Evolutionary conservation across 768 basidiomycete species (phyloP).

Genomic region (Phlebiopsis flavidoalba): DNA sequence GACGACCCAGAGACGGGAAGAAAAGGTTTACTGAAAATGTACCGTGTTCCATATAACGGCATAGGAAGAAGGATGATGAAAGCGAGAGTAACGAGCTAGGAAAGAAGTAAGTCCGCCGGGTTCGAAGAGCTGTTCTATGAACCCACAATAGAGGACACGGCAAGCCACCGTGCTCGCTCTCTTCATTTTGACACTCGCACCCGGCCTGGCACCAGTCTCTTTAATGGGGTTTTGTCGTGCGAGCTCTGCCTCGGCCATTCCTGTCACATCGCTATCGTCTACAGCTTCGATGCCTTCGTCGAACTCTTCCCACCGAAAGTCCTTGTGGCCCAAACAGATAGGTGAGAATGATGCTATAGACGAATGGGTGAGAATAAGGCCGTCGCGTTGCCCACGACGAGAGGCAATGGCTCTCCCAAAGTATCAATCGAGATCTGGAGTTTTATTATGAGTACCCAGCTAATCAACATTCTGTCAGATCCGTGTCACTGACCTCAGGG

Average conservation of each 20-base stretch:
- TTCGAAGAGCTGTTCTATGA: neutral
- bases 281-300: conserved; percentile 72
- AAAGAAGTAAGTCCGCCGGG: neutral
- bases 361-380: conserved; percentile 4
- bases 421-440: conserved; percentile 4
- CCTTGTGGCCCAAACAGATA: conserved; percentile 9
- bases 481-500: neutral
- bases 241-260: conserved; percentile 32
- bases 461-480: neutral
- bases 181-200: neutral
- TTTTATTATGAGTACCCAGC: neutral
- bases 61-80: conserved; percentile 12
- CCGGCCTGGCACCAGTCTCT: neutral
- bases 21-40: conserved; percentile 13
- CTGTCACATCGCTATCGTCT: conserved; percentile 64
- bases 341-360: conserved; percentile 6
- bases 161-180: neutral
- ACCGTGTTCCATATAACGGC: conserved; percentile 12
- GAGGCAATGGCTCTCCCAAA: conserved; percentile 4
- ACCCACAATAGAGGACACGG: conserved; percentile 8
- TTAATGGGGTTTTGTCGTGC: conserved; percentile 3
- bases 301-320: conserved; percentile 52
- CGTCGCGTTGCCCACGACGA: conserved; percentile 10
- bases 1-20: conserved; percentile 8
- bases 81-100: conserved; percentile 2